Evolutionary conservation across 2,329 filamentous ascomycete species (phyloP).

Genomic region (Aureobasidium uvarum): DNA sequence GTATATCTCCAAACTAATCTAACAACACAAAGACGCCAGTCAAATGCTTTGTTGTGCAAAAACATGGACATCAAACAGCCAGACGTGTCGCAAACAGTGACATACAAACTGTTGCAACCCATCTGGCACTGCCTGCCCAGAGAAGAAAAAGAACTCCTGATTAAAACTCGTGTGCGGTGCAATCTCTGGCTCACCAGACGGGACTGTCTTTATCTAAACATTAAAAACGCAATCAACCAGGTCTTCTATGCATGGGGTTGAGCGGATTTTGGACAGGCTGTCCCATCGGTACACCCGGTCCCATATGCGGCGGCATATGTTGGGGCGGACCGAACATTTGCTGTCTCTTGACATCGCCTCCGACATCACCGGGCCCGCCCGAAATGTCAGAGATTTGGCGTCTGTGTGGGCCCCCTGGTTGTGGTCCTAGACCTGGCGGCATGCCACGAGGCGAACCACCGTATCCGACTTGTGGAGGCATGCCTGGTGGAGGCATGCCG

Average conservation of each 20-base stretch:
- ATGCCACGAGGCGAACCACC: constrained; percentile 43
- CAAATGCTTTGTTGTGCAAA: constrained; percentile 9
- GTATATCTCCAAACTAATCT: constrained; percentile 7
- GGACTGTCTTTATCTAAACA: background rate
- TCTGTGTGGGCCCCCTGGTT: constrained; percentile 47
- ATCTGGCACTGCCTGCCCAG: background rate
- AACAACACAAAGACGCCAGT: background rate
- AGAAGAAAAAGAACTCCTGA: background rate
- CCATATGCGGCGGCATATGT: constrained; percentile 22
- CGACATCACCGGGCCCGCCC: constrained; percentile 52
- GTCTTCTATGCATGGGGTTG: constrained; percentile 51
- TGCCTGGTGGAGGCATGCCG: constrained; percentile 25
- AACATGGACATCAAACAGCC: constrained; percentile 1
- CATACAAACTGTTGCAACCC: background rate
- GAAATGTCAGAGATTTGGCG: constrained; percentile 62
- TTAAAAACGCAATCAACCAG: constrained; percentile 34
- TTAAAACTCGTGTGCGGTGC: background rate
- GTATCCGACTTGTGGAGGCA: constrained; percentile 40
- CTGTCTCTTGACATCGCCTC: constrained; percentile 56
- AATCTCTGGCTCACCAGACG: background rate
- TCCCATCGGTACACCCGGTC: constrained; percentile 37
- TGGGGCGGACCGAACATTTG: constrained; percentile 51
- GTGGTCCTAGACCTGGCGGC: constrained; percentile 32
- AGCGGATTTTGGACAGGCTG: constrained; percentile 47
- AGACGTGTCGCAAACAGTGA: background rate